Evolutionary conservation across 495 filamentous ascomycete species (phyloP).

Genomic region (Penicillium bialowiezense): DNA sequence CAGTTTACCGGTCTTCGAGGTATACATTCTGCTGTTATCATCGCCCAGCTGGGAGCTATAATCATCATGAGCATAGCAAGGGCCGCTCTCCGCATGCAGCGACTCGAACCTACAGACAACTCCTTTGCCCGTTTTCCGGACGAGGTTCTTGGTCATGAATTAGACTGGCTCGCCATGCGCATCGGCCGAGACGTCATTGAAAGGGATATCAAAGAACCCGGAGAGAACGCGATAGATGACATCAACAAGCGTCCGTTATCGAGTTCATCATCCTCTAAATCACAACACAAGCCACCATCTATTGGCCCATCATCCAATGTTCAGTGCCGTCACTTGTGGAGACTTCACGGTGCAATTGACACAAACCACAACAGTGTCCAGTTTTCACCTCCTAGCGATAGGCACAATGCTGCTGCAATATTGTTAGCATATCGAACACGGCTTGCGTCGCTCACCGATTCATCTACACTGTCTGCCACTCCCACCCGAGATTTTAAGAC

Average conservation of each 20-base stretch:
- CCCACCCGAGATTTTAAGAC: neutral
- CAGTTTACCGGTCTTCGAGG: constrained; percentile 11
- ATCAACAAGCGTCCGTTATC: neutral
- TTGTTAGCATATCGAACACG: neutral
- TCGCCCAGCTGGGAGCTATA: constrained; percentile 6
- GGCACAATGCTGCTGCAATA: neutral
- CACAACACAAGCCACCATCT: neutral
- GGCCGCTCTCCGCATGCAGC: constrained; percentile 3
- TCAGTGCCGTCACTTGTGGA: neutral
- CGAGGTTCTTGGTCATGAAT: constrained; percentile 7
- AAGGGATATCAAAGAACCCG: too few species aligned
- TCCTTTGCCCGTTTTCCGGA: neutral
- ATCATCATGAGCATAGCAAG: constrained; percentile 5
- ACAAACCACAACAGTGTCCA: neutral
- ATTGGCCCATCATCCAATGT: neutral
- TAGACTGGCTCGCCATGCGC: constrained; percentile 11
- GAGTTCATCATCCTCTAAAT: neutral
- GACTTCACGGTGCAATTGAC: neutral
- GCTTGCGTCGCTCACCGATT: neutral
- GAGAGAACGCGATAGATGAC: too few species aligned
- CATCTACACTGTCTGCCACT: neutral
- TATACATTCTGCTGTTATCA: constrained; percentile 4
- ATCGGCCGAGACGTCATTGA: neutral
- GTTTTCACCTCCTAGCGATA: neutral
- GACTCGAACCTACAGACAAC: constrained; percentile 1